Evolutionary conservation across 495 filamentous ascomycete species (phyloP).

Genomic region (Astrothelium macrocarpum): DNA sequence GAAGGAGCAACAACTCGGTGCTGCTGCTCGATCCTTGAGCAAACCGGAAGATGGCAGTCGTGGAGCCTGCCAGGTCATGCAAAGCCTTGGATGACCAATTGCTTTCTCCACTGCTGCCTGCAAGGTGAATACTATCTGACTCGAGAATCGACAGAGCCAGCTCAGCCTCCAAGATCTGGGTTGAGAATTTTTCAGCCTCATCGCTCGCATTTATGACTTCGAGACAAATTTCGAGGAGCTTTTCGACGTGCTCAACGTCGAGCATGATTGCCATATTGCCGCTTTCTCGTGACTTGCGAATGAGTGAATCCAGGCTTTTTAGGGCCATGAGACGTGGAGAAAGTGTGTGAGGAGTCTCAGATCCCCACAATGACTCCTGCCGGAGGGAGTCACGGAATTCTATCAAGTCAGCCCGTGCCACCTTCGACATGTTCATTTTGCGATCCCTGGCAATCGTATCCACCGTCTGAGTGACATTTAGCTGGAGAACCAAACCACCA

Average conservation of each 20-base stretch:
- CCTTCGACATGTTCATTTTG: constrained; percentile 59
- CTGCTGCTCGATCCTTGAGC: background rate
- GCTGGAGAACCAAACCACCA: constrained; percentile 32
- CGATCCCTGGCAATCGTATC: constrained; percentile 47
- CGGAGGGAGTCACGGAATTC: constrained; percentile 39
- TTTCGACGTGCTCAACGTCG: constrained; percentile 23
- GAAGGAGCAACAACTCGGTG: constrained; percentile 34
- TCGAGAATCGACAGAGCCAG: constrained; percentile 57
- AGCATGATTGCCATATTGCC: constrained; percentile 44
- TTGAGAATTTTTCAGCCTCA: constrained; percentile 24
- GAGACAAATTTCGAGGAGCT: background rate
- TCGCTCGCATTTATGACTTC: background rate
- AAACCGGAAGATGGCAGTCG: background rate
- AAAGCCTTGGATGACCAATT: constrained; percentile 25
- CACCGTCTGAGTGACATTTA: constrained; percentile 46
- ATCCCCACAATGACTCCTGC: constrained; percentile 47
- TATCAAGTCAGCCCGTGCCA: constrained; percentile 43
- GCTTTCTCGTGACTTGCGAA: constrained; percentile 42
- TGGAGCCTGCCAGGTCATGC: constrained; percentile 20
- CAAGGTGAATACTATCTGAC: constrained; percentile 27
- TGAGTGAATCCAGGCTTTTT: constrained; percentile 52
- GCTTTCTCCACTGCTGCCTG: constrained; percentile 19
- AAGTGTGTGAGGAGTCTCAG: constrained; percentile 39
- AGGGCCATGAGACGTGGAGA: constrained; percentile 56
- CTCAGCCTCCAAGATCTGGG: constrained; percentile 18